Percentiles rank a stretch among this genome's conserved stretches.
These are phyloP conservation scores for Capronia coronata DNA, from an alignment of 2,329 filamentous ascomycete genomes.

Conservation along the genomic window DNA sequence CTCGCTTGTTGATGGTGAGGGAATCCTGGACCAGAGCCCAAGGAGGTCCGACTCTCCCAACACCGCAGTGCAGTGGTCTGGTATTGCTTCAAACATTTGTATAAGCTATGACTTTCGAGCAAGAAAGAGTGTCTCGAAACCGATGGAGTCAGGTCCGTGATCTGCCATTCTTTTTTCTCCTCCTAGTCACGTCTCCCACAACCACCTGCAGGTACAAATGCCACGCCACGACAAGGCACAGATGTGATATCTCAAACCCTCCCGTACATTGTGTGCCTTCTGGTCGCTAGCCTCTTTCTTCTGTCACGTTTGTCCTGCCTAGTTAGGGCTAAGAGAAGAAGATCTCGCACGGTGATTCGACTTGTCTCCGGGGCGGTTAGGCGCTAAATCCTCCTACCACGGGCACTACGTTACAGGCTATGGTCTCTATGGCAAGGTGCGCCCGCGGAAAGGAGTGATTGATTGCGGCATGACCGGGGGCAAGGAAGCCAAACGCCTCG, in stretches of 20 bases:
- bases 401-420: conserved; percentile 1
- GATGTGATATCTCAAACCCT: conserved; percentile 6
- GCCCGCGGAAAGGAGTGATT: neutral
- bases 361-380: neutral
- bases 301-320: conserved; percentile 1
- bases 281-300: neutral
- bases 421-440: neutral
- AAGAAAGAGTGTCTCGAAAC: neutral
- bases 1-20: conserved; percentile 23
- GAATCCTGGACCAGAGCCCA: neutral
- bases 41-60: neutral
- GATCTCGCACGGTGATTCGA: conserved; percentile 4
- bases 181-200: conserved; percentile 4
- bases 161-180: conserved; percentile 6
- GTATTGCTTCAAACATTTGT: neutral
- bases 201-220: conserved; percentile 9
- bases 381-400: neutral
- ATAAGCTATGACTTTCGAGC: neutral
- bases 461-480: no score
- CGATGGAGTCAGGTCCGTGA: conserved; percentile 8
- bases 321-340: neutral
- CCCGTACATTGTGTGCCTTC: neutral
- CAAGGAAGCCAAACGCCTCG: no score
- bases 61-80: neutral
- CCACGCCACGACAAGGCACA: neutral